Evolutionary conservation across 805 yeast genomes (phyloP), one percentile per base, ranked within the genome.

Genomic region (Isabelozyma heimii): DNA sequence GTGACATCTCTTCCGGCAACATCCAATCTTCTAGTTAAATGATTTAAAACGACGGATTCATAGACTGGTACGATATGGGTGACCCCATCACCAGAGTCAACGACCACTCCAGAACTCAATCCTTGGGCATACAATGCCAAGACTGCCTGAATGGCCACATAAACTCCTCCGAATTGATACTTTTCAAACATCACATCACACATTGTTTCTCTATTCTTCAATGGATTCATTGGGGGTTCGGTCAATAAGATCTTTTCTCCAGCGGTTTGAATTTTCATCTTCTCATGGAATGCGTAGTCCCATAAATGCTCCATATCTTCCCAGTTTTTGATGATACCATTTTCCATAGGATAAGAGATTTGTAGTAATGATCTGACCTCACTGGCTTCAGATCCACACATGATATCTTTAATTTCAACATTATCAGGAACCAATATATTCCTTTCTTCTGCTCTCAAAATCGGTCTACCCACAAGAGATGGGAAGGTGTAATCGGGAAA

Each of bases 1-100:
- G 99, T 94, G 43, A 94, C 97, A 63, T 94, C 99, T 68, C 99
- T 83, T 59, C 99, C 99, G 4, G 99, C 99, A 52, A 94, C 96
- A 67, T 94, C 97, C 59, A 94, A 76, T 66, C 99, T 84, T 62
- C 86, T 82, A 15, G 97, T 92, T 60, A 90, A 77, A 69, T 94
- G 98, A 67, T 89, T 92, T 65, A 94, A 80, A n/a, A 94, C 99
- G 40, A 89, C 96, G 5, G 95, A 86, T 72, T 94, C 98, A 68
- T 94, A 94, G 38, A 94, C 99, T 17, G 99, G 99, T 40, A 94
- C 97, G 69, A 94, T 87, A 66, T 94, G 99, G 4, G 99, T 94
- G 43, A 92, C 99, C 72, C 98, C 98, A 67, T 91, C 98, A 63
- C 99, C 99, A 4, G 97, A 90, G 69, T 94, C 99, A 17, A 94